These are phyloP conservation scores for Rhodamnia rubescens DNA, from an alignment of 345 rosid species.

Conservation along the genomic window DNA sequence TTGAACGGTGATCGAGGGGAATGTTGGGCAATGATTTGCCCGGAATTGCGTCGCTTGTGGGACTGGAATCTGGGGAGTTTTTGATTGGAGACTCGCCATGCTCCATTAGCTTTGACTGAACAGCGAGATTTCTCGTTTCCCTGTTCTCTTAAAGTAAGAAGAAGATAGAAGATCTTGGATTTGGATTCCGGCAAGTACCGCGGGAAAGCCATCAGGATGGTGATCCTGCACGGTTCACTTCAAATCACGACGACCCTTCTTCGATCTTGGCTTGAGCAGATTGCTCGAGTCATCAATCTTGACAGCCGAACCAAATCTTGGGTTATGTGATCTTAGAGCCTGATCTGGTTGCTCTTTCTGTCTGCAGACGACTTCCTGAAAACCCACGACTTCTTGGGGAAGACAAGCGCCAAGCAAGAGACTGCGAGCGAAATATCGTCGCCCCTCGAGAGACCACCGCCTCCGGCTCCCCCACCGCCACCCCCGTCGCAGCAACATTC, in stretches of 20 bases:
- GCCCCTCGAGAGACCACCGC: conserved; percentile 41
- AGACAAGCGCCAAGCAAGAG: conserved; percentile 42
- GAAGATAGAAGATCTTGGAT: neutral
- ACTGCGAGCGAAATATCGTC: conserved; percentile 19
- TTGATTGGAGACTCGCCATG: too few relatives aligned
- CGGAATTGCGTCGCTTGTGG: neutral
- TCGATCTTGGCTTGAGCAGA: neutral
- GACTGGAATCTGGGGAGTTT: neutral
- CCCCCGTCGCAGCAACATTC: conserved; percentile 27
- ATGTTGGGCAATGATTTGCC: neutral
- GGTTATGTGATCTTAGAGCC: neutral
- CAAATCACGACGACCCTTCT: neutral
- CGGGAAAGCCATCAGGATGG: neutral
- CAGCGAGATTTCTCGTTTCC: neutral
- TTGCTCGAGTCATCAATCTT: neutral
- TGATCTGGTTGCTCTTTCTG: neutral
- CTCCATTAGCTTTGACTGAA: neutral
- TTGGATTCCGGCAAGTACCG: neutral
- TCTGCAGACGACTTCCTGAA: conserved; percentile 40
- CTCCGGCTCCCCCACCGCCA: conserved; percentile 10
- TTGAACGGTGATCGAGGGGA: neutral
- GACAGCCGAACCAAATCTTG: neutral
- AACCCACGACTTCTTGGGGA: conserved; percentile 79
- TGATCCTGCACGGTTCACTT: neutral
- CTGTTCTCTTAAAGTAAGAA: neutral